phyloP scores from a whole-genome alignment of 2,329 filamentous ascomycete species.

The Diaporthe batatas region DNA sequence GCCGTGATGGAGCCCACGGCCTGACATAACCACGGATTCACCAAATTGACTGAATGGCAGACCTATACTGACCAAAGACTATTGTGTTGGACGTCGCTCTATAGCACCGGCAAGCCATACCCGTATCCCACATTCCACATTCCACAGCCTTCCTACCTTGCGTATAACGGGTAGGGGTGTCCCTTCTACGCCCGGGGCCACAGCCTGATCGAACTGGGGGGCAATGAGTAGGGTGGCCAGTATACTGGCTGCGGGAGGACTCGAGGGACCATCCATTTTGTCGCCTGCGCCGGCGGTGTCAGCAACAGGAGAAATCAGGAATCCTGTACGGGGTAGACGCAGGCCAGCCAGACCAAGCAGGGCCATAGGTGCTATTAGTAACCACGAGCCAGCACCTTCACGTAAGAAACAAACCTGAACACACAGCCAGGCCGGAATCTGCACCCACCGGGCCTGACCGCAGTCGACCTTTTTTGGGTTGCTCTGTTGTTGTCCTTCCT shows the following conservation, averaged over 20 bases:
- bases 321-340: neutral
- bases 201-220: conserved; percentile 20
- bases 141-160: conserved; percentile 3
- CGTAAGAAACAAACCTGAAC: conserved; percentile 34
- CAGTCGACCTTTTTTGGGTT: conserved; percentile 24
- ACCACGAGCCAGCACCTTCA: conserved; percentile 19
- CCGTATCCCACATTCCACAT: conserved; percentile 13
- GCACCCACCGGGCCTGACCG: conserved; percentile 39
- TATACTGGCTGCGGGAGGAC: neutral
- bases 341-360: neutral
- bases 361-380: conserved; percentile 35
- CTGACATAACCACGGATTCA: conserved; percentile 23
- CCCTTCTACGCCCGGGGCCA: conserved; percentile 3
- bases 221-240: neutral
- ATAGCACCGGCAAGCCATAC: conserved; percentile 14
- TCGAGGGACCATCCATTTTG: neutral
- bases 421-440: conserved; percentile 40
- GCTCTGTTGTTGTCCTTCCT: neutral
- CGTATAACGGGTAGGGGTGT: conserved; percentile 10
- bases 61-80: neutral
- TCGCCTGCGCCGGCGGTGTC: neutral
- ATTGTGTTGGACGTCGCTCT: neutral
- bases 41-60: conserved; percentile 29
- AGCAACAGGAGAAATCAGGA: neutral
- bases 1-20: conserved; percentile 30